Evolutionary conservation across 2,329 filamentous ascomycete species (phyloP), one percentile per base, ranked within the genome.

Genomic region (Stagonosporopsis rhizophila): DNA sequence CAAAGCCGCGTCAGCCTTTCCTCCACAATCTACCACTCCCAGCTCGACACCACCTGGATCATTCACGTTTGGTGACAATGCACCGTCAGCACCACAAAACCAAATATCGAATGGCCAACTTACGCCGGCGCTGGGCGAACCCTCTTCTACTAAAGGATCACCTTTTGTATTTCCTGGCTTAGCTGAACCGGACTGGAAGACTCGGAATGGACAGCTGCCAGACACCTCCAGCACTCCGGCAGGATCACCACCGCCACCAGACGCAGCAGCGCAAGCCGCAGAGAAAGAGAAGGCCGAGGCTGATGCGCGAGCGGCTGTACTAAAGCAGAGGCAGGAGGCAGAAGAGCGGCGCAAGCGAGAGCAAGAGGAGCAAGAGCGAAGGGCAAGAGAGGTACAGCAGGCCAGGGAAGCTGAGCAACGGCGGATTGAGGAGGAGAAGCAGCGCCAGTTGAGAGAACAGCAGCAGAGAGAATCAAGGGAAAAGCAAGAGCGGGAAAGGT

Each of bases 351-450:
- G 45, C 28, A 56, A 56, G 35, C 53, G 32, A 37, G 54, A 54
- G 8, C 45, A 56, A 7, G 37, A 50, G 39, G 55, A 58, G 40
- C 49, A 51, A 9, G 46, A 56, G 19, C 41, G 41, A 7, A 51
- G 50, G 20, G 51, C 44, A 32, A 42, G 23, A 15, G 58, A 66
- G 41, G 52, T 38, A 17, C 58, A 62, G 22, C 61, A 56, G 52
- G 65, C 61, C 11, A 61, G 65, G 38, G 61, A 62, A 49, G 57
- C 61, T 3, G 64, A 66, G 44, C 58, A 59, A 45, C 65, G 61
- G 2, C 62, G 58, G 2, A 53, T 55, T 11, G 51, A 62, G 41
- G 60, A 64, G 23, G 62, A 68, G 32, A 52, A 44, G 12, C 56
- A 67, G 28, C 52, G 51, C 22, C 56, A 52, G 12, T 45, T 51